A percentile compares a stretch with the other conserved stretches of the same genome.
Evolutionary conservation across 106 monocot species (phyloP).

Genomic region (Vanilla planifolia): DNA sequence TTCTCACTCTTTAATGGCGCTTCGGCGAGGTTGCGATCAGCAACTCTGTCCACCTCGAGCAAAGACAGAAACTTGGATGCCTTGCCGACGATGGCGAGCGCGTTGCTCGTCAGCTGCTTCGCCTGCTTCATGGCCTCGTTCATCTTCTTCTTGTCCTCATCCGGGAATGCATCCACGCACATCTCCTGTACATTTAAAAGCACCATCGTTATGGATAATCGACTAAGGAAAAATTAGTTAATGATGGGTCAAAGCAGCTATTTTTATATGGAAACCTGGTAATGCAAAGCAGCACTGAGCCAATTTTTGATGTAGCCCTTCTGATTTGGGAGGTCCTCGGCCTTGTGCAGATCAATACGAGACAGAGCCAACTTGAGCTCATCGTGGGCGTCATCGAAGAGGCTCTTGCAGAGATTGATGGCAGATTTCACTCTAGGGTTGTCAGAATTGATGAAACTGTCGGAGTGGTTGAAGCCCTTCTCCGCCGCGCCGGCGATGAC

Average conservation of each 20-base stretch:
- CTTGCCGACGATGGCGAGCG: slow-evolving; percentile 50
- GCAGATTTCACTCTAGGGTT: slow-evolving; percentile 46
- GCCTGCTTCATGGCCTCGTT: slow-evolving; percentile 33
- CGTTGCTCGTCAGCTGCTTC: slow-evolving; percentile 73
- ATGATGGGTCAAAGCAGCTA: no score
- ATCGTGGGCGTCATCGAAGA: slow-evolving; percentile 28
- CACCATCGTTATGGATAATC: no score
- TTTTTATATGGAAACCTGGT: slow-evolving; percentile 74
- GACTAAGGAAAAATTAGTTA: no score
- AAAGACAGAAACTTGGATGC: slow-evolving; percentile 22
- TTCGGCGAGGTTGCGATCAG: slow-evolving; percentile 18
- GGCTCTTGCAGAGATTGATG: slow-evolving; percentile 49
- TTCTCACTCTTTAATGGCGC: slow-evolving; percentile 6
- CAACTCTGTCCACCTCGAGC: slow-evolving; percentile 16
- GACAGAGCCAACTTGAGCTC: slow-evolving; percentile 41
- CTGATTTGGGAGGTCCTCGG: slow-evolving; percentile 31
- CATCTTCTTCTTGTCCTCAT: slow-evolving; percentile 66
- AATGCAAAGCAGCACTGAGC: slow-evolving; percentile 71
- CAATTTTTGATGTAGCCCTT: slow-evolving; percentile 45
- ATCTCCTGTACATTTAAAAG: no score
- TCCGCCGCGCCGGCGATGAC: slow-evolving; percentile 32
- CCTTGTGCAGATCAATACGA: slow-evolving; percentile 14
- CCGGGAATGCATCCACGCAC: slow-evolving; percentile 81
- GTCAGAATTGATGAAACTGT: slow-evolving; percentile 19
- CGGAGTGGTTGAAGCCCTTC: slow-evolving; percentile 31